phyloP scores from a whole-genome alignment of 768 basidiomycete species.

The Rhodosporidiobolus odoratus region DNA sequence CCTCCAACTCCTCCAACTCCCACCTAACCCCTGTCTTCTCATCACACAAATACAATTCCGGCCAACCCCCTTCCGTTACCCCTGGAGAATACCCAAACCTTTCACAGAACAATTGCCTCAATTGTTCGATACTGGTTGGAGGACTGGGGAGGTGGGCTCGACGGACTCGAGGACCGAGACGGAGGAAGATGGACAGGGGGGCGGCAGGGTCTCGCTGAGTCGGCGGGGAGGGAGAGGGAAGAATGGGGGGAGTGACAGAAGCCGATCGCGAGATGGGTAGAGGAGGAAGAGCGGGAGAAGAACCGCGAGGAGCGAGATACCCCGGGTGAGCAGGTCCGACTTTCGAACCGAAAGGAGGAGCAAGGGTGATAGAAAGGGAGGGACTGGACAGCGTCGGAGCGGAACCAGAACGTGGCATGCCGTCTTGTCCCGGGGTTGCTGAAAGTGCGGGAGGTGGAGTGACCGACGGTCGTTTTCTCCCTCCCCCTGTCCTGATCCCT shows the following conservation, averaged over 20 bases:
- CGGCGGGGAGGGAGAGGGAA: conserved; percentile 29
- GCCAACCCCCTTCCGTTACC: conserved; percentile 46
- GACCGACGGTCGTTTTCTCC: too few relatives aligned
- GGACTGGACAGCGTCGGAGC: too few relatives aligned
- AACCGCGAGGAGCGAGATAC: not conserved
- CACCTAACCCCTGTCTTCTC: conserved; percentile 87
- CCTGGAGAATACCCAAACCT: conserved; percentile 91
- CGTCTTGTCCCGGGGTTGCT: too few relatives aligned
- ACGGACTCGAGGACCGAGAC: conserved; percentile 47
- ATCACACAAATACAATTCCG: conserved; percentile 75
- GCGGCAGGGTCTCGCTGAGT: not conserved
- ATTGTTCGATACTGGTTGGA: conserved; percentile 62
- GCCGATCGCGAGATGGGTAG: not conserved
- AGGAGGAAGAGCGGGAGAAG: not conserved
- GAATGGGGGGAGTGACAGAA: conserved; percentile 2
- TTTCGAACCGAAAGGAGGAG: not conserved
- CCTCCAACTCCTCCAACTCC: conserved; percentile 88
- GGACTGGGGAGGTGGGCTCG: conserved; percentile 52
- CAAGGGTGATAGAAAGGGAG: not conserved
- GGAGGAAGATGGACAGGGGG: conserved; percentile 65
- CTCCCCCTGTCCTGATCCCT: too few relatives aligned
- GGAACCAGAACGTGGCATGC: too few relatives aligned
- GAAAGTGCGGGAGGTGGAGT: too few relatives aligned
- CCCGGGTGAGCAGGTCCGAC: not conserved
- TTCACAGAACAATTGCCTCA: conserved; percentile 87